Evolutionary conservation across 2,329 filamentous ascomycete genomes (phyloP).

Genomic region (Pezicula neosporulosa): DNA sequence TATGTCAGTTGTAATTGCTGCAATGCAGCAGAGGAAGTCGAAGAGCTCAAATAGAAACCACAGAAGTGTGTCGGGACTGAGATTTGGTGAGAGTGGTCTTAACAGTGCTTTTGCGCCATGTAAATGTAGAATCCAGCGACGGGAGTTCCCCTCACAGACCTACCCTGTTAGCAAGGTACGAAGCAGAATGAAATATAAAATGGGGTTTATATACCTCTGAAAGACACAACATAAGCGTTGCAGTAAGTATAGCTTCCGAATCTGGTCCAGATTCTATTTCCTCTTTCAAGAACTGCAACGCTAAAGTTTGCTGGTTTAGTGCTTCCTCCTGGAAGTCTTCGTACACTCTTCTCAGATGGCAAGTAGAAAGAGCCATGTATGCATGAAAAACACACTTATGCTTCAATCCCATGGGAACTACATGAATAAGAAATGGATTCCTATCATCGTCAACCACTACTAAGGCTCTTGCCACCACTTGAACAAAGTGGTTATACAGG

Average conservation of each 20-base stretch:
- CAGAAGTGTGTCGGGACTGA: neutral
- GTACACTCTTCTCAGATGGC: neutral
- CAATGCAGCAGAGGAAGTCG: neutral
- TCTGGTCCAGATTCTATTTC: neutral
- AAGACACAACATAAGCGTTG: neutral
- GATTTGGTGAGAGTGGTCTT: neutral
- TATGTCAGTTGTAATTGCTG: neutral
- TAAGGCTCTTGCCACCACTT: neutral
- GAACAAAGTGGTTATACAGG: slow-evolving; percentile 1
- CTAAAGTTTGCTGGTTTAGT: neutral
- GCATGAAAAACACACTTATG: neutral
- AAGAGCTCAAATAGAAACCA: neutral
- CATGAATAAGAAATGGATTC: neutral
- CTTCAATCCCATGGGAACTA: neutral
- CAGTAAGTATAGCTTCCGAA: neutral
- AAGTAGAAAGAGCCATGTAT: neutral
- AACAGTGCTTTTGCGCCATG: slow-evolving; percentile 2
- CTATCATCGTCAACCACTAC: slow-evolving; percentile 1
- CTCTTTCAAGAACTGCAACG: neutral
- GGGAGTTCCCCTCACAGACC: slow-evolving; percentile 2
- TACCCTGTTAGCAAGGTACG: neutral
- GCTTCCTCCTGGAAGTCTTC: neutral
- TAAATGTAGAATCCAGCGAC: slow-evolving; percentile 1
- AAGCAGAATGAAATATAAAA: neutral
- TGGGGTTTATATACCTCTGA: neutral